A percentile compares a stretch with the other conserved stretches of the same genome.
These are phyloP conservation scores for Trebouxia sp. DNA, from an alignment of 139 green algal species.

Conservation along the genomic window DNA sequence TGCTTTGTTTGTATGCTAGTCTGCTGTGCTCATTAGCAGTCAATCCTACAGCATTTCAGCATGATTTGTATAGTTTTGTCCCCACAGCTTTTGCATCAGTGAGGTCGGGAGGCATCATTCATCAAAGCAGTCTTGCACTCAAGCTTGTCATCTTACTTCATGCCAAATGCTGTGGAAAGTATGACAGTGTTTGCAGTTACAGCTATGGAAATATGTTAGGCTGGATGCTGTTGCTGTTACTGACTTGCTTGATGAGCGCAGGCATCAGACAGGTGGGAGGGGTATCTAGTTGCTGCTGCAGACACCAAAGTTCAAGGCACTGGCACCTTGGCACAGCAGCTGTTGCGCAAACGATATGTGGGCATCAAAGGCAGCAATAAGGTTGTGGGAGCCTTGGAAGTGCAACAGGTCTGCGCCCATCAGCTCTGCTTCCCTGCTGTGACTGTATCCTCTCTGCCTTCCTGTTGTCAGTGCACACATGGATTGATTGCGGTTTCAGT, in stretches of 20 bases:
- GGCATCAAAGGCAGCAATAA: conserved; percentile 10
- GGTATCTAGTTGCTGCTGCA: not conserved
- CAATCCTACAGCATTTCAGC: not conserved
- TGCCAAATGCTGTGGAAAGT: too few species aligned
- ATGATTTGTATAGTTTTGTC: not conserved
- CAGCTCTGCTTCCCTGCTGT: not conserved
- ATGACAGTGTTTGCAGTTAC: too few species aligned
- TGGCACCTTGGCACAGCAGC: not conserved
- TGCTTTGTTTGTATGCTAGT: too few species aligned
- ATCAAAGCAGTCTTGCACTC: too few species aligned
- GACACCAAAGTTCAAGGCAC: not conserved
- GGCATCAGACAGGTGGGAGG: not conserved
- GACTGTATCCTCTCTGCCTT: not conserved
- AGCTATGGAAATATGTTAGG: too few species aligned
- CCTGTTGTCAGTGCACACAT: not conserved
- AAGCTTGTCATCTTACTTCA: too few species aligned
- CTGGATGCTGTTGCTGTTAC: too few species aligned
- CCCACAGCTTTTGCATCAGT: not conserved
- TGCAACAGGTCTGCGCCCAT: conserved; percentile 6
- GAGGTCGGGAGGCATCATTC: too few species aligned
- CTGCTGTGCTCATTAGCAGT: too few species aligned
- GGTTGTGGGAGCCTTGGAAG: not conserved
- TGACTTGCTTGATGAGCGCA: too few species aligned
- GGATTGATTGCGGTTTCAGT: too few species aligned
- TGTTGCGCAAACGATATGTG: conserved; percentile 6